phyloP scores from a whole-genome alignment of 1,139 yeast genomes.

The Candida sp. region DNA sequence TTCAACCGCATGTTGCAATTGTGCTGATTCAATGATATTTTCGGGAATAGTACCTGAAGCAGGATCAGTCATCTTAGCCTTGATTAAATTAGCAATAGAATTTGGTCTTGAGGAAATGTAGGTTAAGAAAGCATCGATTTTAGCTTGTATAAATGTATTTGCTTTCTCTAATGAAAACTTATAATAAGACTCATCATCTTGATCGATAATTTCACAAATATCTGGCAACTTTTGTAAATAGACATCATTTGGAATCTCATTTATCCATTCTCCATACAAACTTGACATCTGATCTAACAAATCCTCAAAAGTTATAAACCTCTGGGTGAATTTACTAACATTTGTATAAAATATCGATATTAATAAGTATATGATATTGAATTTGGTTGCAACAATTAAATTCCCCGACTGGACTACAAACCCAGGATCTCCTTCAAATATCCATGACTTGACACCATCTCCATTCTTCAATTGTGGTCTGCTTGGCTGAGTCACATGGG shows the following conservation, averaged over 20 bases:
- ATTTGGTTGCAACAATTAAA: slow-evolving; percentile 39
- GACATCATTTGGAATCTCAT: slow-evolving; percentile 19
- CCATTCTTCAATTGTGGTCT: slow-evolving; percentile 17
- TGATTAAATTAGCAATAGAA: slow-evolving; percentile 10
- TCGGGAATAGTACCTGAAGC: slow-evolving; percentile 20
- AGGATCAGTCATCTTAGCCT: slow-evolving; percentile 20
- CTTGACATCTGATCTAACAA: slow-evolving; percentile 36
- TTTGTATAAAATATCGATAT: slow-evolving; percentile 31
- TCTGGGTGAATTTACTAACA: slow-evolving; percentile 19
- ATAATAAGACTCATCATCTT: slow-evolving; percentile 48
- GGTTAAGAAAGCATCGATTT: slow-evolving; percentile 22
- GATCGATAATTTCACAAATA: slow-evolving; percentile 45
- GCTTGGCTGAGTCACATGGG: slow-evolving; percentile 11
- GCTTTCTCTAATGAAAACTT: slow-evolving; percentile 36
- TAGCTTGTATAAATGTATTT: slow-evolving; percentile 24
- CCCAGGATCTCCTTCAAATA: slow-evolving; percentile 30
- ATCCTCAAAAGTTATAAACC: slow-evolving; percentile 48
- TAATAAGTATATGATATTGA: slow-evolving; percentile 40
- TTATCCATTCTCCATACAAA: slow-evolving; percentile 19
- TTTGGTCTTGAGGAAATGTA: slow-evolving; percentile 15
- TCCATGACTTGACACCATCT: slow-evolving; percentile 31
- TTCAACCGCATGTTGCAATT: slow-evolving; percentile 23
- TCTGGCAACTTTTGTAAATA: slow-evolving; percentile 20
- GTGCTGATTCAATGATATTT: slow-evolving; percentile 22
- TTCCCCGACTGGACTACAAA: slow-evolving; percentile 30